phyloP scores from a whole-genome alignment of 106 monocot genomes.

The Narthecium ossifragum region DNA sequence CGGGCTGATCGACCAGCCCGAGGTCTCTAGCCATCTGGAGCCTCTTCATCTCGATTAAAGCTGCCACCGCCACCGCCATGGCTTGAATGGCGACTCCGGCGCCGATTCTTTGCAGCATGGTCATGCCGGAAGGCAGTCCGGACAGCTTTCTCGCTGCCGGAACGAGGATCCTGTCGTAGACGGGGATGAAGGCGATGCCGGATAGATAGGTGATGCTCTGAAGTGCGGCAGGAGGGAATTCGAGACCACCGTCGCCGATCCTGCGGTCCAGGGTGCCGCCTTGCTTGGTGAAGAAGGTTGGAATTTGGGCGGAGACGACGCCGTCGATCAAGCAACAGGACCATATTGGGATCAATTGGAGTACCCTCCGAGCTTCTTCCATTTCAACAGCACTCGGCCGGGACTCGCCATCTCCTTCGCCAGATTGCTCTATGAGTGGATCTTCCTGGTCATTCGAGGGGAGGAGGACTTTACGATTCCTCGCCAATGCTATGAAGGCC shows the following conservation, averaged over 20 bases:
- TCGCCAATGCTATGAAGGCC: constrained; percentile 7
- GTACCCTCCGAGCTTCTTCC: constrained; percentile 30
- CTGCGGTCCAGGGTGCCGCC: constrained; percentile 41
- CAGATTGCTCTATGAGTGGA: too few species aligned
- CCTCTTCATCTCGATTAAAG: constrained; percentile 40
- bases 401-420: too few species aligned
- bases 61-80: constrained; percentile 28
- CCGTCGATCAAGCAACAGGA: constrained; percentile 44
- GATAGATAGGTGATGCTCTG: constrained; percentile 28
- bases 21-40: constrained; percentile 26
- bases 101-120: too few species aligned
- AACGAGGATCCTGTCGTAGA: too few species aligned
- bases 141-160: constrained; percentile 28
- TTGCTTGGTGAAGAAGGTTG: constrained; percentile 55
- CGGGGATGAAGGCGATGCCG: constrained; percentile 31
- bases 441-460: too few species aligned
- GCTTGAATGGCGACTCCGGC: constrained; percentile 25
- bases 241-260: constrained; percentile 13
- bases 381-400: too few species aligned
- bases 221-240: constrained; percentile 41
- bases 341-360: constrained; percentile 41
- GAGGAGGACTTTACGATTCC: too few species aligned
- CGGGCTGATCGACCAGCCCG: constrained; percentile 36
- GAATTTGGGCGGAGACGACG: constrained; percentile 26
- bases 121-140: too few species aligned